These are phyloP conservation scores for Pseudogymnoascus pannorum DNA, from an alignment of 2,329 filamentous ascomycete genomes.

Conservation along the genomic window DNA sequence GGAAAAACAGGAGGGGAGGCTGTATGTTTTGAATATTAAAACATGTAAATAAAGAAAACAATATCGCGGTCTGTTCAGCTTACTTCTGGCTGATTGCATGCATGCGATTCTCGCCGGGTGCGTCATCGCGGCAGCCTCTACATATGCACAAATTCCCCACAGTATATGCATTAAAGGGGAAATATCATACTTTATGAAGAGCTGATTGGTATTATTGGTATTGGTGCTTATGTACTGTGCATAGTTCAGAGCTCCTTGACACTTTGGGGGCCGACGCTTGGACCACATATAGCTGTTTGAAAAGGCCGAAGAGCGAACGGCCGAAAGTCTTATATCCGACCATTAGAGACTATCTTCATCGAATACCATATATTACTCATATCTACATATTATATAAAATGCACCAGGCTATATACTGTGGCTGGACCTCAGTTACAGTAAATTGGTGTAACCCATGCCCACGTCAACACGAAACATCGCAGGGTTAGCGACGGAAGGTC, in stretches of 20 bases:
- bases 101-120: neutral
- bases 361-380: neutral
- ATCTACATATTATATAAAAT: neutral
- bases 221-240: neutral
- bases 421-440: neutral
- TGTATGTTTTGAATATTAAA: neutral
- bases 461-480: too few species aligned
- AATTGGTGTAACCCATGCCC: too few species aligned
- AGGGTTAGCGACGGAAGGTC: too few species aligned
- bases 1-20: neutral
- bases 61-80: neutral
- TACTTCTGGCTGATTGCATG: neutral
- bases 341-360: neutral
- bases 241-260: neutral
- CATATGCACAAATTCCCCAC: neutral
- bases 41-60: neutral
- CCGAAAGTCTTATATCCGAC: neutral
- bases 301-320: constrained; percentile 3
- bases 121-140: neutral
- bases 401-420: neutral
- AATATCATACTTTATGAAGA: neutral
- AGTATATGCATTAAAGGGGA: neutral
- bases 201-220: neutral
- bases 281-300: neutral
- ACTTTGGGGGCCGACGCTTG: neutral